phyloP scores from a whole-genome alignment of 1,284 basidiomycete species.

The Pisolithus thermaeus region DNA sequence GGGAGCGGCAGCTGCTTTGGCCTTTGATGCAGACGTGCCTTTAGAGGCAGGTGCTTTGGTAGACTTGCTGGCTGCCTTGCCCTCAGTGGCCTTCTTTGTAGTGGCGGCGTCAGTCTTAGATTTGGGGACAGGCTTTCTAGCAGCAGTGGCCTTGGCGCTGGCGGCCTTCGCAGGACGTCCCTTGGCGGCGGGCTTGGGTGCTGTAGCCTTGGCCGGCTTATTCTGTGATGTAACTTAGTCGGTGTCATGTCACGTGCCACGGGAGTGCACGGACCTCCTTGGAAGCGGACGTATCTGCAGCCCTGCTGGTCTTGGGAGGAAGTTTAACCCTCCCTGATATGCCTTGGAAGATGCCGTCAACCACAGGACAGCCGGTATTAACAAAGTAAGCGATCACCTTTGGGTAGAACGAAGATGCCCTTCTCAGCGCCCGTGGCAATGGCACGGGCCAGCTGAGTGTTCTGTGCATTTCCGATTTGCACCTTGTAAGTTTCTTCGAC shows the following conservation, averaged over 20 bases:
- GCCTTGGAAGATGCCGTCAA: constrained; percentile 36
- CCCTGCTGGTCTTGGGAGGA: constrained; percentile 53
- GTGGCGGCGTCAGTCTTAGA: constrained; percentile 16
- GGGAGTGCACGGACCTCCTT: constrained; percentile 56
- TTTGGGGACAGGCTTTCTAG: constrained; percentile 19
- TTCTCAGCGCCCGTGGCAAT: constrained; percentile 78
- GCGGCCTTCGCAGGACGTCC: constrained; percentile 27
- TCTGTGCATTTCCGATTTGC: constrained; percentile 72
- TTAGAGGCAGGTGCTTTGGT: constrained; percentile 20
- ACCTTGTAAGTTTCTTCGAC: constrained; percentile 78
- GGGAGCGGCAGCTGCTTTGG: constrained; percentile 8
- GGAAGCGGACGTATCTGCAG: constrained; percentile 44
- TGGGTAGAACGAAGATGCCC: constrained; percentile 78
- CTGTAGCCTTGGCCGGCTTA: constrained; percentile 44
- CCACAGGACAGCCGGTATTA: constrained; percentile 1
- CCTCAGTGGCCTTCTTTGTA: constrained; percentile 20
- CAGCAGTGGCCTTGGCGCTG: constrained; percentile 12
- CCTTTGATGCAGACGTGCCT: constrained; percentile 13
- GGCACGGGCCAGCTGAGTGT: constrained; percentile 76
- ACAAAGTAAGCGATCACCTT: constrained; percentile 48
- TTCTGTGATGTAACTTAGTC: constrained; percentile 37
- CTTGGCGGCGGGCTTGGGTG: constrained; percentile 28
- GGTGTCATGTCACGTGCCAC: constrained; percentile 21
- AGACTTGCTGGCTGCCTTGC: constrained; percentile 20
- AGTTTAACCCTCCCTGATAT: constrained; percentile 83